Evolutionary conservation across 495 filamentous ascomycete species (phyloP).

Genomic region (Podospora anserina): DNA sequence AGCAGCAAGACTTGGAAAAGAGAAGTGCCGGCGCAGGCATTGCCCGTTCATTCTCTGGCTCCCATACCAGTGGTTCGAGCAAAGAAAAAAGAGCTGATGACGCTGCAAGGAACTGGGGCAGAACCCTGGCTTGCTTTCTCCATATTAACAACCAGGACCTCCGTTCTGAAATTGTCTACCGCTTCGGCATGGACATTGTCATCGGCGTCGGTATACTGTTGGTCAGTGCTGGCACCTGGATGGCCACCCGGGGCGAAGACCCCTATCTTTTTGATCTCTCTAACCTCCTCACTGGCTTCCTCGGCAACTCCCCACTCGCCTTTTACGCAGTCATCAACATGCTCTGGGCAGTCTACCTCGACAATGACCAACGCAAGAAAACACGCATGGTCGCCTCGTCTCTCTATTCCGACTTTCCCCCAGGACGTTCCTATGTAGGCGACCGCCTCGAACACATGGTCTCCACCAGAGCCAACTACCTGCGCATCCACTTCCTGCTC

Average conservation of each 20-base stretch:
- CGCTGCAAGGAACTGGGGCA: neutral
- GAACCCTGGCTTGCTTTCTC: slow-evolving; percentile 32
- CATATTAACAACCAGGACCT: slow-evolving; percentile 43
- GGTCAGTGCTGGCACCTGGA: slow-evolving; percentile 48
- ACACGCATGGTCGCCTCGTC: slow-evolving; percentile 1
- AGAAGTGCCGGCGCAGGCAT: neutral
- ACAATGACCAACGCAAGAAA: neutral
- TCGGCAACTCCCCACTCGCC: slow-evolving; percentile 47
- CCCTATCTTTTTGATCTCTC: slow-evolving; percentile 40
- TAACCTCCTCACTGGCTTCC: slow-evolving; percentile 50
- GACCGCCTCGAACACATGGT: slow-evolving; percentile 26
- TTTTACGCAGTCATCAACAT: slow-evolving; percentile 46
- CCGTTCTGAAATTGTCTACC: slow-evolving; percentile 48
- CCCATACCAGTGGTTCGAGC: neutral
- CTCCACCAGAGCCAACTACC: slow-evolving; percentile 33
- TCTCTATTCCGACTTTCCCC: slow-evolving; percentile 15
- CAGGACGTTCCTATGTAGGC: neutral
- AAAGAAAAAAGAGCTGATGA: neutral
- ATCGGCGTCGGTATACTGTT: slow-evolving; percentile 47
- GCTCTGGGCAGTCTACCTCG: slow-evolving; percentile 43
- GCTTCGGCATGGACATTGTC: slow-evolving; percentile 47
- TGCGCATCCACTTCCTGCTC: slow-evolving; percentile 42
- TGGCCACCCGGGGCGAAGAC: slow-evolving; percentile 50
- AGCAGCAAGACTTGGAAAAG: neutral
- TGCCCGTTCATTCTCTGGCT: neutral